A percentile compares a stretch with the other conserved stretches of the same genome.
phyloP scores from a whole-genome alignment of 306 rosid species.

The Mimosa pudica region DNA sequence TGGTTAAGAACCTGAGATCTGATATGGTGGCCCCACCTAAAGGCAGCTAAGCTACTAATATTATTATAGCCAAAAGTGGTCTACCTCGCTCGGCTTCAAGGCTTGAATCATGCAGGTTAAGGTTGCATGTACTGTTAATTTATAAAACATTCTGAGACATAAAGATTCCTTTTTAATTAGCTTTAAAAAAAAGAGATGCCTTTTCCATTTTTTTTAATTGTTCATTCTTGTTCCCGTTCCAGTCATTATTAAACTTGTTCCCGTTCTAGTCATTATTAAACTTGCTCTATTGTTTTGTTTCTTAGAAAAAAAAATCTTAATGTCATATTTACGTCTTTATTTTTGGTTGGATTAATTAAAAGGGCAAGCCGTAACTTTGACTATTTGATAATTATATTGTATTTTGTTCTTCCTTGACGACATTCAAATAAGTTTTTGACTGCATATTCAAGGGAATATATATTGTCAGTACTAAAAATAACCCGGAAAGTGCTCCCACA shows the following conservation, averaged over 20 bases:
- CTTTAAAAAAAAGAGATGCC: no score
- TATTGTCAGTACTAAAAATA: no score
- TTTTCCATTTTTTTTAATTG: no score
- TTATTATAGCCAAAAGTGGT: no score
- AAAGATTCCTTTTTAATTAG: not conserved
- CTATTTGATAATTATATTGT: no score
- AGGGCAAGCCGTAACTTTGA: no score
- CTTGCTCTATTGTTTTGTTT: not conserved
- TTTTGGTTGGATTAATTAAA: no score
- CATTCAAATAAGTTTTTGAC: no score
- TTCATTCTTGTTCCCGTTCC: not conserved
- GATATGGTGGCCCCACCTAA: slow-evolving; percentile 35
- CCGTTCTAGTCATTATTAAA: not conserved
- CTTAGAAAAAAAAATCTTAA: no score
- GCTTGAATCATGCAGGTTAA: not conserved
- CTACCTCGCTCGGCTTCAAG: not conserved
- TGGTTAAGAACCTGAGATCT: slow-evolving; percentile 1
- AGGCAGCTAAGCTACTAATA: not conserved
- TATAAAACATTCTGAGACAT: not conserved
- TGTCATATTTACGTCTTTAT: not conserved
- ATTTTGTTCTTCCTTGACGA: no score
- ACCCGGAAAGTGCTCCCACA: no score
- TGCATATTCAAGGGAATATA: no score
- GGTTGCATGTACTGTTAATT: not conserved
- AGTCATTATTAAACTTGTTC: not conserved